These are phyloP conservation scores for Umbellularia californica DNA, from an alignment of 164 flowering plant species.

Conservation along the genomic window DNA sequence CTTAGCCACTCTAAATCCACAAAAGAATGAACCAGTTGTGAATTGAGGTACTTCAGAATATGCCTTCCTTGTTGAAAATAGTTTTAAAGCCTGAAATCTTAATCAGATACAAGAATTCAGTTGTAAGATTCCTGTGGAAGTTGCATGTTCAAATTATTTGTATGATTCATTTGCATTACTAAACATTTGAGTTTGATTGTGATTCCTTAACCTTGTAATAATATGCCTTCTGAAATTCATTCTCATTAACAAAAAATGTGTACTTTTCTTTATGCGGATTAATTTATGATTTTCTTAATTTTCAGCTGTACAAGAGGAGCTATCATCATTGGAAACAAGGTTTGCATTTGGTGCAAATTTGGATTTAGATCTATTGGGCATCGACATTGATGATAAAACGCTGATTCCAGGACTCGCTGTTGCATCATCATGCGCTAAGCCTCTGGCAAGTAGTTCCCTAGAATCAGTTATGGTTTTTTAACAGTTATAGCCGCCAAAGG, in stretches of 20 bases:
- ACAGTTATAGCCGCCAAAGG: neutral
- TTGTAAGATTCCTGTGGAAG: neutral
- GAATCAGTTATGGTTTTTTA: neutral
- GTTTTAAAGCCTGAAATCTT: neutral
- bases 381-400: slow-evolving; percentile 74
- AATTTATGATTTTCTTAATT: slow-evolving; percentile 7
- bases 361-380: slow-evolving; percentile 86
- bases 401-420: slow-evolving; percentile 92
- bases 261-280: neutral
- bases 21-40: neutral
- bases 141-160: neutral
- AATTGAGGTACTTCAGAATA: neutral
- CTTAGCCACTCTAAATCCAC: no score
- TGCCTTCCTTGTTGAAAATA: neutral
- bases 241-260: neutral
- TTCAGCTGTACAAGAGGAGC: slow-evolving; percentile 76
- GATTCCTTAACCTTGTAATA: neutral
- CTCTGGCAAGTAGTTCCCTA: slow-evolving; percentile 63
- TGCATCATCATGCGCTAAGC: slow-evolving; percentile 86
- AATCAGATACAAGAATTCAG: neutral
- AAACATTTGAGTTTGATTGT: neutral
- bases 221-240: no score
- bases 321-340: slow-evolving; percentile 46
- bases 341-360: slow-evolving; percentile 68
- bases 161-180: neutral